Base-by-base conservation (phyloP, 2,329 filamentous ascomycete genomes). In the Arachnopeziza araneosa region DNA sequence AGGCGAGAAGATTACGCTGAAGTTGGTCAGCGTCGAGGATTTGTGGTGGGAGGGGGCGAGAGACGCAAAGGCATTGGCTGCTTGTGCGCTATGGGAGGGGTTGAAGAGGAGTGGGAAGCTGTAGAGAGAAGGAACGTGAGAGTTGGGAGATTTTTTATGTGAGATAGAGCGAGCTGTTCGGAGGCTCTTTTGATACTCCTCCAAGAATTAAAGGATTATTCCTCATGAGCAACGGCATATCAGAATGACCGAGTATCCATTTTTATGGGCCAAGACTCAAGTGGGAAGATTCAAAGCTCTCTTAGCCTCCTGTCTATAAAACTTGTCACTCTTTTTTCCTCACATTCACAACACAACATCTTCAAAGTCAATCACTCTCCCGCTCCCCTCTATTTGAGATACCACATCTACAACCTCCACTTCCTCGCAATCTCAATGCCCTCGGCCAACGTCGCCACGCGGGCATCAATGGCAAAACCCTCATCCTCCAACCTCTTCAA, bases 41-140 rank as follows among this genome's bases (percentile, higher is more conserved):
- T 73, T 85, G 9, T 87, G 83, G 84, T 76, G 72, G 63, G 81
- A 81, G 66, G 84, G 81, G 0, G 79, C 77, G 0, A 75, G 82
- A 21, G 84, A 87, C 67, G 78, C 79, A 1, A 87, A 87, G 72
- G 79, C 80, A n/a, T 75, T 87, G 54, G 76, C 78, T 21, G 84
- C 84, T 3, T 71, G 84, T 69, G 82, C 83, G 17, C 69, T 88
- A 21, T 87, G 81, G 77, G 79, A 85, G 65, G 82, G 80, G 0
- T 64, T 86, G 58, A 77, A 76, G 54, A 72, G 78, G 24, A 63
- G 50, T 30, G 68, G 69, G n/a, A 54, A 54, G 52, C 7, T 54
- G 23, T 54, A 52, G 36, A 32, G 30, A 32, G 14, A 32, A 14
- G 17, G 36, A 44, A 44, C 10, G 36, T 8, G 17, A 8, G 17